Percentiles rank a stretch among this genome's conserved stretches.
phyloP scores from a whole-genome alignment of 2,329 filamentous ascomycete genomes.

The Clonostachys rhizophaga region DNA sequence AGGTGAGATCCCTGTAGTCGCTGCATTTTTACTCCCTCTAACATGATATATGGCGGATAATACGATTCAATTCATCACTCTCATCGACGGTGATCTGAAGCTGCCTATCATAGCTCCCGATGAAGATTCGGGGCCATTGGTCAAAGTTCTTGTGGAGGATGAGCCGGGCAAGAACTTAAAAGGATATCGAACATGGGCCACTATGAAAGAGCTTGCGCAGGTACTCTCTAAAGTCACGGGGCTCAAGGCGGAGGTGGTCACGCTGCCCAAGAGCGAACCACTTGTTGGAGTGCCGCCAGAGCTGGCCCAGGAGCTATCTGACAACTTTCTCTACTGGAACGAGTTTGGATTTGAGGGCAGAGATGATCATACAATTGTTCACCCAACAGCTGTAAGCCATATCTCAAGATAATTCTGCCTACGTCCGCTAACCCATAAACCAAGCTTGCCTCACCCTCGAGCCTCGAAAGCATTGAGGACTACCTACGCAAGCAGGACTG shows the following conservation, averaged over 20 bases:
- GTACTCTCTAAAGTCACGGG: not conserved
- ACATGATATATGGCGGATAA: conserved; percentile 8
- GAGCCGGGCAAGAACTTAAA: not conserved
- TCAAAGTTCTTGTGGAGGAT: not conserved
- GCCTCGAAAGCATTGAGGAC: conserved; percentile 4
- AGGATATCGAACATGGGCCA: not conserved
- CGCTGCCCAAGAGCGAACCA: conserved; percentile 1
- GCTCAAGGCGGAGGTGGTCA: not conserved
- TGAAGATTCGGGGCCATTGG: conserved; percentile 11
- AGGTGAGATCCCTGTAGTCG: not conserved
- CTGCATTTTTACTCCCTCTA: not conserved
- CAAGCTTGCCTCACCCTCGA: conserved; percentile 1
- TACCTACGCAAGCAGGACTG: conserved; percentile 7
- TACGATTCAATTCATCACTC: conserved; percentile 8
- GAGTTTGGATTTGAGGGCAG: conserved; percentile 10
- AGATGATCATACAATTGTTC: conserved; percentile 5
- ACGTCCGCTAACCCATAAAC: not conserved
- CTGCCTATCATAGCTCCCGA: conserved; percentile 14
- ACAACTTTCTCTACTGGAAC: conserved; percentile 4
- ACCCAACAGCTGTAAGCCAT: conserved; percentile 7
- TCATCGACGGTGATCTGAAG: conserved; percentile 6
- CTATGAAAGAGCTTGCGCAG: not conserved
- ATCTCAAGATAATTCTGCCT: not conserved
- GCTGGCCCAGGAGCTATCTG: conserved; percentile 2
- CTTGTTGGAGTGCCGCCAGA: conserved; percentile 1